Evolutionary conservation across 2,329 filamentous ascomycete species (phyloP), one percentile per base, ranked within the genome.

Genomic region (Dendryphion nanum): DNA sequence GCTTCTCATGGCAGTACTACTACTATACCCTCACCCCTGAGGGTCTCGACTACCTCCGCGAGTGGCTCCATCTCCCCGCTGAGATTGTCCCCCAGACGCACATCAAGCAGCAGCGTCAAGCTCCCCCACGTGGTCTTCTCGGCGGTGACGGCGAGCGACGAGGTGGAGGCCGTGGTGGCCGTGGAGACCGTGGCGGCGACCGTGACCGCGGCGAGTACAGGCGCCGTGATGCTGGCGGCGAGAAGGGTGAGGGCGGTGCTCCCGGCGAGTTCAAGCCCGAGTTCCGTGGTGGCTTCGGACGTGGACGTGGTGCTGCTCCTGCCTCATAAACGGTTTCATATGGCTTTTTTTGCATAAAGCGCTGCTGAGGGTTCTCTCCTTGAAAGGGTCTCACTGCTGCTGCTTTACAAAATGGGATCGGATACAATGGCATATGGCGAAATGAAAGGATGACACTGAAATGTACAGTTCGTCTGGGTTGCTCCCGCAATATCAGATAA

Each of bases 21-120:
- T 98, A 98, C 87, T 98, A 98, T 85, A 96, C 93, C 76, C 85
- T 98, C 76, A 96, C 91, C 73, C 88, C 90, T 69, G 90, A 97
- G 82, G 93, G 93, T 78, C 91, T 98, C 73, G 91, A 97, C 81
- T 98, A 98, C 83, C 90, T 98, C 74, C 91, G 93, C 72, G 93
- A 98, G 82, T 98, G 93, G 93, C 90, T 98, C 65, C 93, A 98
- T 79, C 86, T 98, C 66, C 93, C 93, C 67, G 90, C 93, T 71
- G 93, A 98, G 84, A 96, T 98, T 70, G 93, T 98, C 60, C 93
- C 93, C 63, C 89, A 94, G 68, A 98, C 93, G 68, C 93, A 98
- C 86, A 97, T 98, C 80, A 98, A 98, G 88, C 90, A 96, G 81
- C 89, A 96, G 82, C 89, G 93, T 75, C 89, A 96, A 77, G 90